Evolutionary conservation across 2,329 filamentous ascomycete genomes (phyloP).

Genomic region (Nectriaceae sp.): DNA sequence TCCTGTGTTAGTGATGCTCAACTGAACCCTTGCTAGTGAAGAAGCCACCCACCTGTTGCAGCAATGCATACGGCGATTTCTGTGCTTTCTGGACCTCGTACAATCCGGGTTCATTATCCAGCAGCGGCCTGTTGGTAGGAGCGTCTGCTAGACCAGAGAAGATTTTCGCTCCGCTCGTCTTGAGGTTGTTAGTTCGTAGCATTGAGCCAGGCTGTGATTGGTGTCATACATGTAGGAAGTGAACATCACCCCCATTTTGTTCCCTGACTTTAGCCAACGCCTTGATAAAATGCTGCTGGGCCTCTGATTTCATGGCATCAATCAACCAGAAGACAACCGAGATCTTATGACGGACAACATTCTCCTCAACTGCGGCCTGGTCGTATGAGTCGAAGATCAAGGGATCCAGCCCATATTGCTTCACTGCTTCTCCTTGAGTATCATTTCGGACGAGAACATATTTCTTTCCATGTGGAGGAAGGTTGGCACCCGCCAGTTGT

Average conservation of each 20-base stretch:
- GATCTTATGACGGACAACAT: constrained; percentile 45
- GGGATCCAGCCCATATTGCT: constrained; percentile 44
- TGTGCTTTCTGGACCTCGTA: constrained; percentile 3
- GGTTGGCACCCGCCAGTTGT: constrained; percentile 21
- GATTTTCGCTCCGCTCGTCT: constrained; percentile 54
- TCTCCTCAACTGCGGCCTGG: constrained; percentile 33
- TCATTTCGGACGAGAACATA: constrained; percentile 50
- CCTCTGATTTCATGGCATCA: constrained; percentile 36
- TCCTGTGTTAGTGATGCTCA: no score
- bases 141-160: constrained; percentile 50
- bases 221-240: constrained; percentile 11
- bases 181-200: background rate
- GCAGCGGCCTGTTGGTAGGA: constrained; percentile 41
- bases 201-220: background rate
- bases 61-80: background rate
- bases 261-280: constrained; percentile 47
- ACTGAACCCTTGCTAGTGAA: no score
- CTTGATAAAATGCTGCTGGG: constrained; percentile 44
- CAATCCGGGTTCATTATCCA: constrained; percentile 42
- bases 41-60: constrained; percentile 4
- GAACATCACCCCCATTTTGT: constrained; percentile 3
- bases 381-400: constrained; percentile 42
- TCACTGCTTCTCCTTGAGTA: constrained; percentile 46
- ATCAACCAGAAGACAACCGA: constrained; percentile 51
- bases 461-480: constrained; percentile 45